Conservation (phyloP, 2,329 filamentous ascomycete genomes). For the Scytalidium lignicola region DNA sequence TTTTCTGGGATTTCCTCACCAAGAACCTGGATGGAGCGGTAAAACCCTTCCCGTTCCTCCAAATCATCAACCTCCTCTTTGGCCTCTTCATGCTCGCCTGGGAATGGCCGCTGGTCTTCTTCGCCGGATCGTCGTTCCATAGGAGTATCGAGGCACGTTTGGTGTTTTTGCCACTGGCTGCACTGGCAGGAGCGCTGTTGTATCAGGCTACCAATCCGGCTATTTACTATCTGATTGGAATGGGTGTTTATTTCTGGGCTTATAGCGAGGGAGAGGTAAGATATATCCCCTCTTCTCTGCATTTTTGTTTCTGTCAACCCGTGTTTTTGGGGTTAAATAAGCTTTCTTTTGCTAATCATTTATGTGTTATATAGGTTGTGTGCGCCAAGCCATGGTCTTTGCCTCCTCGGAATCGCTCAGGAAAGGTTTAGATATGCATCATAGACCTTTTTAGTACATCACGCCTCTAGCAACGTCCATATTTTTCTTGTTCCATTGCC, state of each 20-base stretch:
- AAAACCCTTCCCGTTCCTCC: slow-evolving; percentile 80
- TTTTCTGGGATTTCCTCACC: slow-evolving; percentile 96
- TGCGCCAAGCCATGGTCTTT: slow-evolving; percentile 24
- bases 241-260: slow-evolving; percentile 90
- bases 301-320: too few species aligned
- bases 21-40: slow-evolving; percentile 83
- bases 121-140: slow-evolving; percentile 76
- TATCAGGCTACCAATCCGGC: slow-evolving; percentile 93
- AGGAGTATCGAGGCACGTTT: slow-evolving; percentile 83
- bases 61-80: slow-evolving; percentile 83
- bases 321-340: too few species aligned
- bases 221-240: slow-evolving; percentile 83
- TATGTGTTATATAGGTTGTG: slow-evolving; percentile 16
- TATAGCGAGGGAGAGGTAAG: slow-evolving; percentile 95
- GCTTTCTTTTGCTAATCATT: slow-evolving; percentile 6
- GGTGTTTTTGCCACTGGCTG: slow-evolving; percentile 73
- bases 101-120: slow-evolving; percentile 80
- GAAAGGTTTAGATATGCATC: slow-evolving; percentile 20
- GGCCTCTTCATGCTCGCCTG: slow-evolving; percentile 74
- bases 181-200: slow-evolving; percentile 68
- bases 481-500: not conserved
- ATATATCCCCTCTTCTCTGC: slow-evolving; percentile 12
- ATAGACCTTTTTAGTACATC: too few species aligned
- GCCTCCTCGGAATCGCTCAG: slow-evolving; percentile 15
- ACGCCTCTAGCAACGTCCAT: too few species aligned